Evolutionary conservation across 306 rosid species (phyloP).

Genomic region (Arachis stenosperma): DNA sequence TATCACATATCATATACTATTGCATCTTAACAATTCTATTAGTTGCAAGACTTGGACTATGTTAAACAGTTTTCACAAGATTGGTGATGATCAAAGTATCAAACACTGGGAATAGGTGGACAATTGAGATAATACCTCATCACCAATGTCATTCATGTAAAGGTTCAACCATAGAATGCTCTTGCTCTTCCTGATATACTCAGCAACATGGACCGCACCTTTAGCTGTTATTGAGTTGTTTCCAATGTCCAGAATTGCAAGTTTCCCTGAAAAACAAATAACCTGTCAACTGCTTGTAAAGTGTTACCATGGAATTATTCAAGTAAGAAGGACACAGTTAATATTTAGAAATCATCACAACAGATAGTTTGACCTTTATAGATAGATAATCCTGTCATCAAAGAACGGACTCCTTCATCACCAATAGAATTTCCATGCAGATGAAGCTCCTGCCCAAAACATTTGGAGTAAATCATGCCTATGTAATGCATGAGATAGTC

Average conservation of each 20-base stretch:
- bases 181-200: slow-evolving; percentile 71
- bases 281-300: slow-evolving; percentile 40
- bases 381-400: slow-evolving; percentile 70
- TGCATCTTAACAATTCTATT: slow-evolving; percentile 21
- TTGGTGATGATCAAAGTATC: slow-evolving; percentile 8
- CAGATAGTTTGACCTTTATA: slow-evolving; percentile 65
- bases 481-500: slow-evolving; percentile 33
- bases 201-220: slow-evolving; percentile 87
- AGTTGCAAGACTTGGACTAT: slow-evolving; percentile 4
- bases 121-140: slow-evolving; percentile 67
- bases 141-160: slow-evolving; percentile 97
- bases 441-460: slow-evolving; percentile 78
- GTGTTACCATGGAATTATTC: slow-evolving; percentile 12
- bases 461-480: slow-evolving; percentile 36
- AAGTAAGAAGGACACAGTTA: slow-evolving; percentile 12
- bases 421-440: slow-evolving; percentile 95
- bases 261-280: slow-evolving; percentile 69
- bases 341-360: slow-evolving; percentile 35
- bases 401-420: slow-evolving; percentile 88
- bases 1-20: slow-evolving; percentile 21
- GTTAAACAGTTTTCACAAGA: slow-evolving; percentile 28
- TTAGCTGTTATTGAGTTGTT: slow-evolving; percentile 86
- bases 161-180: slow-evolving; percentile 78
- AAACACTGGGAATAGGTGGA: slow-evolving; percentile 20
- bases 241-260: slow-evolving; percentile 76